Evolutionary conservation across 495 filamentous ascomycete genomes (phyloP), one percentile per base, ranked within the genome.

Genomic region (Penicillium argentinense): DNA sequence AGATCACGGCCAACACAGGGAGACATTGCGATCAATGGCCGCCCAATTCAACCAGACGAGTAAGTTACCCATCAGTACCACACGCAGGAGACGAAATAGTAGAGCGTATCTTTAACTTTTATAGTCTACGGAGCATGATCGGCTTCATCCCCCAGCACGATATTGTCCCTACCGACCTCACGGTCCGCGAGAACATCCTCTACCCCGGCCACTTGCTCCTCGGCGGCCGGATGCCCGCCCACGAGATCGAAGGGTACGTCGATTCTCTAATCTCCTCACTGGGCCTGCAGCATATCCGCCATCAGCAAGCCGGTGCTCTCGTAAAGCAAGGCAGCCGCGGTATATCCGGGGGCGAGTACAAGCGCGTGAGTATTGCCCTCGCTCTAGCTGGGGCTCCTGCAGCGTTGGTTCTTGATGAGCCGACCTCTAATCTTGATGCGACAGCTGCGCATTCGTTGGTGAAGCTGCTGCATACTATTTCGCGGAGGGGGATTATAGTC

Each of bases 311-410:
- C 11, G 87, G 87, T 6, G 82, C 83, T 47, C 73, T 75, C 2
- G n/a, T n/a, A n/a, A 82, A 80, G 49, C 71, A 87, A 25, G 82
- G 85, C 5, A 12, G 11, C 7, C 86, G 87, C 45, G 18, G 36
- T 39, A 75, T 91, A 19, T 86, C 81, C n/a, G 87, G 88, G 16
- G 88, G 88, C n/a, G 87, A 92, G 60, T 67, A 84, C 16, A 90
- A 89, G 64, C 79, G 75, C 7, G 59, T 65, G 4, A 57, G 39
- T 33, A 64, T 66, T 26, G 64, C 56, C 21, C 33, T 77, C 42
- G 68, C 67, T 33, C 76, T 89, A 68, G 73, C 83, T 26, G 84
- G 82, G 8, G 81, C 83, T 42, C 83, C 81, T n/a, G 77, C 74
- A 42, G 71, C 87, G 11, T 73, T 79, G 34, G 83, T 79, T 9